Conservation (phyloP, 441 rosid species). For the Cnidoscolus chayamansa region DNA sequence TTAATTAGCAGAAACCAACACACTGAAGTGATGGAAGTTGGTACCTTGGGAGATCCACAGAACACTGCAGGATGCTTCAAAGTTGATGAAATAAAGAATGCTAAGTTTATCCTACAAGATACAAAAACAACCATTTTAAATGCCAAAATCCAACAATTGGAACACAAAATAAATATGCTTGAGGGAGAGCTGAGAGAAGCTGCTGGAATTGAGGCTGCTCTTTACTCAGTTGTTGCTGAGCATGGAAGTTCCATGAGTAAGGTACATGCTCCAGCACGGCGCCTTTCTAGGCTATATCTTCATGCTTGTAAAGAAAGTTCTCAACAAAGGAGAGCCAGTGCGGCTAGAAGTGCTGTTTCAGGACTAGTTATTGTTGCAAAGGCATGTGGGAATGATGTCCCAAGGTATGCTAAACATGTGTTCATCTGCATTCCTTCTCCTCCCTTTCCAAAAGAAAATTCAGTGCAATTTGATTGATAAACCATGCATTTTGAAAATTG, state of each 20-base stretch:
- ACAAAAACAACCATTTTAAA: constrained; percentile 41
- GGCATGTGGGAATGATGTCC: constrained; percentile 95
- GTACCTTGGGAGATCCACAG: constrained; percentile 26
- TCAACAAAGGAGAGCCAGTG: constrained; percentile 60
- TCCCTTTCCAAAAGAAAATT: not conserved
- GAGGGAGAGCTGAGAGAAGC: constrained; percentile 93
- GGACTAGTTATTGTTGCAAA: constrained; percentile 80
- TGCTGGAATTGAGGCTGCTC: constrained; percentile 87
- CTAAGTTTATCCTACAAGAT: constrained; percentile 45
- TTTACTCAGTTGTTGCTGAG: constrained; percentile 82
- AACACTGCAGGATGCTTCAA: constrained; percentile 34
- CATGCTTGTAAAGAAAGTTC: constrained; percentile 59
- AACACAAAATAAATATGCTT: constrained; percentile 64
- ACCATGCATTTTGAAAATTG: not conserved
- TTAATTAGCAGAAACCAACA: constrained; percentile 35
- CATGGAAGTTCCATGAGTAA: constrained; percentile 88
- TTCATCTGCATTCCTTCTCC: constrained; percentile 3
- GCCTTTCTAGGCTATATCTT: constrained; percentile 86
- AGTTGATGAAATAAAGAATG: constrained; percentile 43
- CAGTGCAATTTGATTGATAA: not conserved
- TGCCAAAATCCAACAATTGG: constrained; percentile 65
- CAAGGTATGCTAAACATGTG: constrained; percentile 52
- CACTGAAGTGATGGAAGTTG: constrained; percentile 38
- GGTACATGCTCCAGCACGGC: constrained; percentile 96
- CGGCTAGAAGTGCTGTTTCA: constrained; percentile 79